Evolutionary conservation across 73 alveolate genomes (phyloP).

Genomic region (Symbiodinium pilosum): DNA sequence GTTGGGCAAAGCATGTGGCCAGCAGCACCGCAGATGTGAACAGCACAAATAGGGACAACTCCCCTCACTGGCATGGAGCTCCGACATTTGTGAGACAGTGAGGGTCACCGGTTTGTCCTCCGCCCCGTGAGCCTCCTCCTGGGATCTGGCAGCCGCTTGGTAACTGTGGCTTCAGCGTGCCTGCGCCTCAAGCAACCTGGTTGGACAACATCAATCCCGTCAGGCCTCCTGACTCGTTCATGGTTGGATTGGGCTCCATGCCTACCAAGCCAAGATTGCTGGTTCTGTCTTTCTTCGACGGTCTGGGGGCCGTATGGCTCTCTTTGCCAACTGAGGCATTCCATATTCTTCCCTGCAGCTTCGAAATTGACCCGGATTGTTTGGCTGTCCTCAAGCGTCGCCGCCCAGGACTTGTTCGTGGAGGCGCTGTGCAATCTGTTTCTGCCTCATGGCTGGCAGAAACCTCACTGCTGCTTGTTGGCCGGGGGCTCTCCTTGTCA

Average conservation of each 20-base stretch:
- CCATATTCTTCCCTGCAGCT: neutral
- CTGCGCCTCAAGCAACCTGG: too few species aligned
- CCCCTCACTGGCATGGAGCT: neutral
- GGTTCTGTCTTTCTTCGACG: neutral
- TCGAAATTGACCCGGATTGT: neutral
- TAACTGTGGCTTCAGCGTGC: too few species aligned
- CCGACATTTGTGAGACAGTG: neutral
- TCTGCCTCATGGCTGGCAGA: neutral
- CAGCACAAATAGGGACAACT: slow-evolving; percentile 1
- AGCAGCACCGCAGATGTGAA: neutral
- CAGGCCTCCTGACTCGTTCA: too few species aligned
- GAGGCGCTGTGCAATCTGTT: neutral
- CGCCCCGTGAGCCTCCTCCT: too few species aligned
- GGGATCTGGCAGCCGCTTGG: too few species aligned
- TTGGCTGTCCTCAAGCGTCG: neutral
- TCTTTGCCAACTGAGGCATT: neutral
- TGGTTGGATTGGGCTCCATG: too few species aligned
- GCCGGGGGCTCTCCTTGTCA: slow-evolving; percentile 6
- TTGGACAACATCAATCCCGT: too few species aligned
- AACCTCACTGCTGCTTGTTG: neutral
- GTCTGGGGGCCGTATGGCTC: neutral
- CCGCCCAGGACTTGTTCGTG: neutral
- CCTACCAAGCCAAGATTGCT: neutral
- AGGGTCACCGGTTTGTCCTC: too few species aligned
- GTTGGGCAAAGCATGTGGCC: neutral